Conservation (phyloP, 2,329 filamentous ascomycete species). For the Beauveria medogensis region DNA sequence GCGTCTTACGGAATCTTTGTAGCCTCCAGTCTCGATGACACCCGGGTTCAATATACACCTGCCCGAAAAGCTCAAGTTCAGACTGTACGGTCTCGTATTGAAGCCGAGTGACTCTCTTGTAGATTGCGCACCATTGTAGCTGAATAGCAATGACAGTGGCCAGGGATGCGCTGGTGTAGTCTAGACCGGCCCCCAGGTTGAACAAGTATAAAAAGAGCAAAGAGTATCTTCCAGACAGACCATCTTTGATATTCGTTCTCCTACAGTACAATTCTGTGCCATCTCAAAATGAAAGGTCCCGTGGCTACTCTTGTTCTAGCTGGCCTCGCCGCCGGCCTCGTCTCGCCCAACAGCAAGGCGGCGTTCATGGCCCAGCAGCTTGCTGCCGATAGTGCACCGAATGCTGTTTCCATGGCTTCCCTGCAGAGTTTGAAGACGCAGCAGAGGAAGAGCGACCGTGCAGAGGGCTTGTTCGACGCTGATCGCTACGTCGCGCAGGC, state of each 20-base stretch:
- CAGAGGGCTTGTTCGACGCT: slow-evolving; percentile 9
- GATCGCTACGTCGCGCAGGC: slow-evolving; percentile 12
- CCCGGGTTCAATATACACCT: background rate
- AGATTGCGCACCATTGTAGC: background rate
- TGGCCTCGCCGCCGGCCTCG: background rate
- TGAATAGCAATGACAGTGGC: background rate
- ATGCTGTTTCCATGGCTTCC: slow-evolving; percentile 3
- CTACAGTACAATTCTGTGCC: background rate
- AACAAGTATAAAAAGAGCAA: background rate
- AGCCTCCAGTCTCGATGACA: background rate
- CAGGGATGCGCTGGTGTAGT: background rate
- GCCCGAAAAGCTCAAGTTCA: background rate
- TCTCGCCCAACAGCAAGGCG: background rate
- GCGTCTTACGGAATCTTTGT: background rate
- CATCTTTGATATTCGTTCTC: background rate
- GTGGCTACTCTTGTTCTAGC: slow-evolving; percentile 3
- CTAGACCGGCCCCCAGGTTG: background rate
- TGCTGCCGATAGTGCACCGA: background rate
- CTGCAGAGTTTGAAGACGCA: background rate
- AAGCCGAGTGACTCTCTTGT: background rate
- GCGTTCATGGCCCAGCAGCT: background rate
- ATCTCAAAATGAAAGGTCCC: background rate
- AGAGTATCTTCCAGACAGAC: no score
- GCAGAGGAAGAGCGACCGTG: background rate
- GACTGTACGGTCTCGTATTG: background rate